Conservation (phyloP, 2,329 filamentous ascomycete genomes). For the Colletotrichum phormii region DNA sequence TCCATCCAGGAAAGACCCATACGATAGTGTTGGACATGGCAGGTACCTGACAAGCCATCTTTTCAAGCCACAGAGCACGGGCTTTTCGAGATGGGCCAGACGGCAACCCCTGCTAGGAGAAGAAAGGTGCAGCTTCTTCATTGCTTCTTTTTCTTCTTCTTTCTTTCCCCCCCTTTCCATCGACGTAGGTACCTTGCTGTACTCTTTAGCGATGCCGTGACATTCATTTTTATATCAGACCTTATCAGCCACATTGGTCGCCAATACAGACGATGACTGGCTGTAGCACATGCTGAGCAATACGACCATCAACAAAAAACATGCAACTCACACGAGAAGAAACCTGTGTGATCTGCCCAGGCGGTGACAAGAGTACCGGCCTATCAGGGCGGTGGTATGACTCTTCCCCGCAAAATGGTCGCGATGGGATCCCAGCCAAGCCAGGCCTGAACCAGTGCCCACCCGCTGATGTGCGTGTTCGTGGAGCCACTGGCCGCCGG, state of each 20-base stretch:
- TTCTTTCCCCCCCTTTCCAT: not conserved
- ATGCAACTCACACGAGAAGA: constrained; percentile 15
- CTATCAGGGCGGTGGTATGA: constrained; percentile 31
- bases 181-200: not conserved
- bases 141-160: constrained; percentile 11
- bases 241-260: not conserved
- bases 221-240: not conserved
- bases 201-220: not conserved
- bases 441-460: constrained; percentile 30
- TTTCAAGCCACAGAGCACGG: constrained; percentile 33
- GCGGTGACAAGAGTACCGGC: constrained; percentile 22
- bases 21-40: constrained; percentile 35
- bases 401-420: constrained; percentile 35
- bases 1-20: constrained; percentile 16
- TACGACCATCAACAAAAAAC: constrained; percentile 4
- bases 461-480: constrained; percentile 32
- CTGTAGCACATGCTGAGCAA: not conserved
- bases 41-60: constrained; percentile 16
- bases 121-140: constrained; percentile 23
- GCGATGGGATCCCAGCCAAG: constrained; percentile 34
- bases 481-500: constrained; percentile 26
- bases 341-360: constrained; percentile 20
- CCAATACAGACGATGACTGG: not conserved
- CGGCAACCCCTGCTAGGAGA: constrained; percentile 22
- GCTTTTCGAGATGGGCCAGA: not conserved